Evolutionary conservation across 768 basidiomycete species (phyloP).

Genomic region (Tephrocybe sp.): DNA sequence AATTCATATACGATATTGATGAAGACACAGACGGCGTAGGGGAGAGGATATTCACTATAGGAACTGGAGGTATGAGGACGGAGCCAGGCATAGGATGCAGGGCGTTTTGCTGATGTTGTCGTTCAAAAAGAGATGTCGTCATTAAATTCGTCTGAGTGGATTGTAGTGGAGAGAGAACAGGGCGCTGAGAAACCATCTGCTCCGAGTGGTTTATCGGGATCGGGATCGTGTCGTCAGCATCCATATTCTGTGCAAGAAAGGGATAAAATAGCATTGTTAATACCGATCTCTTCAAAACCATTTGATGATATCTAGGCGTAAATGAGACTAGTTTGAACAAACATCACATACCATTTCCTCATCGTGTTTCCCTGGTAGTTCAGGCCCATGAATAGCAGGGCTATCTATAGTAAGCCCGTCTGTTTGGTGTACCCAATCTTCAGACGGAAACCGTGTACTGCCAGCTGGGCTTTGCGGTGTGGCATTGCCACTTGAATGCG

Average conservation of each 20-base stretch:
- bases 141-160: conserved; percentile 6
- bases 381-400: conserved; percentile 28
- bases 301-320: not conserved
- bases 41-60: conserved; percentile 25
- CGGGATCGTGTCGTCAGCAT: conserved; percentile 18
- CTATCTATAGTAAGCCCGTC: conserved; percentile 64
- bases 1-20: conserved; percentile 17
- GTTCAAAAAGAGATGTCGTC: conserved; percentile 4
- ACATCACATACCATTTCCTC: conserved; percentile 50
- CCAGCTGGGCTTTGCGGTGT: conserved; percentile 22
- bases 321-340: not conserved
- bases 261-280: not conserved
- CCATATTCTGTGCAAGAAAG: conserved; percentile 22
- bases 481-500: conserved; percentile 12
- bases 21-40: conserved; percentile 24
- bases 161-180: conserved; percentile 11
- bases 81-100: conserved; percentile 10
- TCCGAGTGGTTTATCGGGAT: not conserved
- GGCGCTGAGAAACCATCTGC: not conserved
- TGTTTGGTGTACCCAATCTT: conserved; percentile 77
- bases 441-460: conserved; percentile 45
- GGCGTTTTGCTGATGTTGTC: conserved; percentile 8
- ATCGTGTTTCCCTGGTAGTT: conserved; percentile 25
- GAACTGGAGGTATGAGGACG: conserved; percentile 9
- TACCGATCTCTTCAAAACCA: no score